phyloP scores from a whole-genome alignment of 2,329 filamentous ascomycete genomes.

The Phialophora tarda region DNA sequence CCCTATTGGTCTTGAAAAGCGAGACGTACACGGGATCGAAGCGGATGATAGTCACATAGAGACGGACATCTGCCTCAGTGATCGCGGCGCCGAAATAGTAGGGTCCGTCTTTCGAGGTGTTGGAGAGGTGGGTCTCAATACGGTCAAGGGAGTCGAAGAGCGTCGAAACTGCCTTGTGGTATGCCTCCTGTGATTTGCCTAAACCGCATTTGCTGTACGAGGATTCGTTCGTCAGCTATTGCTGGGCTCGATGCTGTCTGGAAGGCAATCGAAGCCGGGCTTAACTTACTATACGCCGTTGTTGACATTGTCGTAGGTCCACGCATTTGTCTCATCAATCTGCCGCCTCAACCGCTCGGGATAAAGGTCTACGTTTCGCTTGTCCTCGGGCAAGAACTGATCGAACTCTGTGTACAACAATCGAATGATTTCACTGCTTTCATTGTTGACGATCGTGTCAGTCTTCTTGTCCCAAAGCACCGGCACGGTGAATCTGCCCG shows the following conservation, averaged over 20 bases:
- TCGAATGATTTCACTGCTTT: conserved; percentile 83
- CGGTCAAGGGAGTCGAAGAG: conserved; percentile 76
- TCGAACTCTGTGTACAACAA: conserved; percentile 82
- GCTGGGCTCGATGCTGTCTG: too few species aligned
- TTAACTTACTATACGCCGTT: conserved; percentile 51
- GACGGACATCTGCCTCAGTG: conserved; percentile 77
- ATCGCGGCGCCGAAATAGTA: conserved; percentile 74
- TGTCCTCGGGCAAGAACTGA: conserved; percentile 61
- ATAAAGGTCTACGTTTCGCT: conserved; percentile 65
- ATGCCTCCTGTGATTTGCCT: conserved; percentile 75
- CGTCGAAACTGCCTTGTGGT: conserved; percentile 69
- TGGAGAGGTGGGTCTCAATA: conserved; percentile 68
- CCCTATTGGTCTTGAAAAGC: conserved; percentile 76
- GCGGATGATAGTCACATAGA: conserved; percentile 70
- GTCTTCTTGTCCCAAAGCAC: conserved; percentile 78
- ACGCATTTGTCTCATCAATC: conserved; percentile 76
- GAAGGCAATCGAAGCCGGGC: neutral
- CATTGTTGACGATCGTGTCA: conserved; percentile 79
- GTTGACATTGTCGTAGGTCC: conserved; percentile 70
- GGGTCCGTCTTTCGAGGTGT: conserved; percentile 53
- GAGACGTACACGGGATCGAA: conserved; percentile 77
- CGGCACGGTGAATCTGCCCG: conserved; percentile 79
- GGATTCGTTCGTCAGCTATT: neutral
- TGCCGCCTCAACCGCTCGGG: conserved; percentile 63
- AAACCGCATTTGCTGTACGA: conserved; percentile 67